Evolutionary conservation across 73 alveolate species (phyloP), one percentile per base, ranked within the genome.

Genomic region (Blepharisma japonicum): DNA sequence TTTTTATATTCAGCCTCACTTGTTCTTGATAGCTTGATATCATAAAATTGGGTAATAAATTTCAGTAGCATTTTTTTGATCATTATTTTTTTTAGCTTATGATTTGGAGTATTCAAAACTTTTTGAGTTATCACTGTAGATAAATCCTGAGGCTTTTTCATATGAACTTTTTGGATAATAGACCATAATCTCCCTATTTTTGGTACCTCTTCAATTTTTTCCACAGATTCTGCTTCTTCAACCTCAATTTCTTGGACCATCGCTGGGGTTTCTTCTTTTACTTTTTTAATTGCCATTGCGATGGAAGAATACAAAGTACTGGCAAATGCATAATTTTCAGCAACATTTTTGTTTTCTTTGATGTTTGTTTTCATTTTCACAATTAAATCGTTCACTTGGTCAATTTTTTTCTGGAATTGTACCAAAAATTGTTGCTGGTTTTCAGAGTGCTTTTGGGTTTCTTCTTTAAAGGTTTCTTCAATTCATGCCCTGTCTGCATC

Each of bases 1-100:
- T 61, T 61, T 14, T 25, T 14, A 61, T n/a, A 61, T 20, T 61
- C 74, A 61, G 74, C 48, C n/a, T 61, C 74, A 61, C 2, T 20
- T 18, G 47, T 14, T 61, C 23, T 61, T 61, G 14, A 39, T 61
- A 61, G 11, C 23, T 25, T 61, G 2, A n/a, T 25, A 18, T 61
- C 74, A 61, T 61, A 61, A 61, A 61, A 25, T 39, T 9, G 18
- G 18, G 47, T 25, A 25, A 61, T 61, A 4, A 61, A 61, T 25
- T 61, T 61, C 11, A 61, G 47, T 5, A 61, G 46, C 11, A 61
- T 61, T 25, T 61, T 61, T 25, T 61, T 61, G 14, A 61, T 39
- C 38, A 61, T 9, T 14, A 61, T 25, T 25, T 25, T 61, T 61
- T 61, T 61, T 5, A 61, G 4, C 23, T 61, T 61, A 61, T 61